phyloP scores from a whole-genome alignment of 129 eudicot genomes.

The Erigeron canadensis region DNA sequence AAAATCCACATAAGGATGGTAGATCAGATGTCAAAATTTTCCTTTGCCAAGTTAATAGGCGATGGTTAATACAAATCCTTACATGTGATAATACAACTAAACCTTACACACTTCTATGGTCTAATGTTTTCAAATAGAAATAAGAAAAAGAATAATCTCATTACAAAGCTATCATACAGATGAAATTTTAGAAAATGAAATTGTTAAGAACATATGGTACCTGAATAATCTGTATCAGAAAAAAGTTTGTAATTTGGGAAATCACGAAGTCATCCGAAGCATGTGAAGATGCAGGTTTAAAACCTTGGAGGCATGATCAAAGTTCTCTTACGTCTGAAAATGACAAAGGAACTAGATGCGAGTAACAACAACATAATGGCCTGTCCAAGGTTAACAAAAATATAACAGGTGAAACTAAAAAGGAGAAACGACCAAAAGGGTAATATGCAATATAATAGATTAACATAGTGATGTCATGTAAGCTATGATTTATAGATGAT shows the following conservation, averaged over 20 bases:
- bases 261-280: not conserved
- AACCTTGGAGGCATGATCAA: constrained; percentile 55
- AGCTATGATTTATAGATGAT: not conserved
- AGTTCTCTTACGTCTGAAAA: constrained; percentile 52
- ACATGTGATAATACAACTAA: not conserved
- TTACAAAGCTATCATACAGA: constrained; percentile 22
- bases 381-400: constrained; percentile 34
- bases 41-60: not conserved
- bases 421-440: too few species aligned
- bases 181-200: not conserved
- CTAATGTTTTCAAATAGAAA: not conserved
- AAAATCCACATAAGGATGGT: not conserved
- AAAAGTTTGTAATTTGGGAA: not conserved
- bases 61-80: not conserved
- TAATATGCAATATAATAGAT: not conserved
- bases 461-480: not conserved
- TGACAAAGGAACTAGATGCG: constrained; percentile 57
- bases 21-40: not conserved
- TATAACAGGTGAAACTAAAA: not conserved
- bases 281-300: constrained; percentile 27
- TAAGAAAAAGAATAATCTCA: not conserved
- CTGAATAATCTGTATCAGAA: constrained; percentile 15
- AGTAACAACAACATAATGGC: constrained; percentile 62
- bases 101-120: constrained; percentile 20
- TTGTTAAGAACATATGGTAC: not conserved